Percentiles rank a stretch among this genome's conserved stretches.
phyloP scores from a whole-genome alignment of 2,329 filamentous ascomycete species.

The Pseudogymnoascus sp. region DNA sequence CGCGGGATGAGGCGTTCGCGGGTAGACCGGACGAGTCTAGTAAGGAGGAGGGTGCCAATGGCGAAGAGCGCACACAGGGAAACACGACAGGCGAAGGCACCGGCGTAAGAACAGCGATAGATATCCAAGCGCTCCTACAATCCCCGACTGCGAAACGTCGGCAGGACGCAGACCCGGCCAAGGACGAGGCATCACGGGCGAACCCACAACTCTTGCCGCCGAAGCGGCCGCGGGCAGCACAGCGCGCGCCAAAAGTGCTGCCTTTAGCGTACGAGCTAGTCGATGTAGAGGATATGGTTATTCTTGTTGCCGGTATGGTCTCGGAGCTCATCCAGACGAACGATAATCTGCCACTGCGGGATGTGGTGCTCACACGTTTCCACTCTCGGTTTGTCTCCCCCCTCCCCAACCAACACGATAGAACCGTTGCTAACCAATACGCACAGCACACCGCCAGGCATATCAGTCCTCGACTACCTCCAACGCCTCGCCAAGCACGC shows the following conservation, averaged over 20 bases:
- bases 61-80: background rate
- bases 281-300: conserved; percentile 76
- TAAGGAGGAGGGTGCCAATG: background rate
- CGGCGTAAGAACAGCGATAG: background rate
- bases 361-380: conserved; percentile 84
- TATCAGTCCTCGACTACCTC: conserved; percentile 90
- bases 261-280: conserved; percentile 76
- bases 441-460: conserved; percentile 67
- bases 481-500: conserved; percentile 89
- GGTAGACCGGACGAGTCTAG: background rate
- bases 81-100: background rate
- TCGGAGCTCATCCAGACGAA: conserved; percentile 92
- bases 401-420: background rate
- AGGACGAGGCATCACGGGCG: background rate
- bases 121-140: background rate
- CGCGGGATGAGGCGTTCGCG: background rate
- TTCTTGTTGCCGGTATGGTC: conserved; percentile 90
- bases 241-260: conserved; percentile 49
- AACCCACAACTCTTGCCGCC: conserved; percentile 23
- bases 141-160: background rate
- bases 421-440: conserved; percentile 13
- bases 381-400: conserved; percentile 67
- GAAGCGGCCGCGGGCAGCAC: conserved; percentile 49
- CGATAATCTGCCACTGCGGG: conserved; percentile 75
- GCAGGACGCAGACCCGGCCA: background rate